A percentile compares a stretch with the other conserved stretches of the same genome.
Conservation (phyloP, 2,329 filamentous ascomycete genomes). For the Alternaria arborescens region DNA sequence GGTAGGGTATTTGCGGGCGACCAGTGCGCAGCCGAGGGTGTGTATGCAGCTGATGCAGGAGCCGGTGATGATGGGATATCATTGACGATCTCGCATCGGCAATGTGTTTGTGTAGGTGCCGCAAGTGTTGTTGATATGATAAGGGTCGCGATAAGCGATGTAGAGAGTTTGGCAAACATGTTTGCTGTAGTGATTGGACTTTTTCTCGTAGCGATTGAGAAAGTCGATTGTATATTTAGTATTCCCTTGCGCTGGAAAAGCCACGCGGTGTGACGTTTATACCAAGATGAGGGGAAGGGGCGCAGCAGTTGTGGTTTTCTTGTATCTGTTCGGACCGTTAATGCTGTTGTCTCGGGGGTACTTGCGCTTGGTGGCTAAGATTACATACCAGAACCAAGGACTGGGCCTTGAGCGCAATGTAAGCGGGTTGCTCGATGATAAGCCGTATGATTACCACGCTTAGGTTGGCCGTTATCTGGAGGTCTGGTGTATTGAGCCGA, state of each 20-base stretch:
- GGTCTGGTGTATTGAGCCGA: neutral
- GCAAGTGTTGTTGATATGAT: slow-evolving; percentile 21
- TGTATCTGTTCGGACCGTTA: slow-evolving; percentile 3
- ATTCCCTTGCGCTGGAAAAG: neutral
- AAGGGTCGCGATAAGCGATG: slow-evolving; percentile 20
- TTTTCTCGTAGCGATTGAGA: neutral
- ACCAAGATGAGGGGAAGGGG: slow-evolving; percentile 2
- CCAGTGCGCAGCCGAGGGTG: slow-evolving; percentile 33
- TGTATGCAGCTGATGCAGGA: slow-evolving; percentile 20
- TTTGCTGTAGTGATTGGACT: slow-evolving; percentile 1
- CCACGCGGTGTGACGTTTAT: slow-evolving; percentile 1
- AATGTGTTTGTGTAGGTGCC: slow-evolving; percentile 37
- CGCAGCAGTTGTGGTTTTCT: neutral
- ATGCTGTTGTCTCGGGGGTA: slow-evolving; percentile 2
- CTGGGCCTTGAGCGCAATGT: neutral
- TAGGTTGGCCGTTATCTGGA: neutral
- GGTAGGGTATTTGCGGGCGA: slow-evolving; percentile 28
- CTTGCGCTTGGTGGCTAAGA: neutral
- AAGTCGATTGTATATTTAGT: neutral
- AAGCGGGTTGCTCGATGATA: neutral
- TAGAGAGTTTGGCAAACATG: slow-evolving; percentile 26
- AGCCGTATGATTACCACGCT: neutral
- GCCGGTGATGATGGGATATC: slow-evolving; percentile 6
- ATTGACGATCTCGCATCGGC: slow-evolving; percentile 40
- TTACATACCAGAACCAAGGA: slow-evolving; percentile 1